Evolutionary conservation across 2,329 filamentous ascomycete genomes (phyloP).

Genomic region (Fragosphaeria purpurea): DNA sequence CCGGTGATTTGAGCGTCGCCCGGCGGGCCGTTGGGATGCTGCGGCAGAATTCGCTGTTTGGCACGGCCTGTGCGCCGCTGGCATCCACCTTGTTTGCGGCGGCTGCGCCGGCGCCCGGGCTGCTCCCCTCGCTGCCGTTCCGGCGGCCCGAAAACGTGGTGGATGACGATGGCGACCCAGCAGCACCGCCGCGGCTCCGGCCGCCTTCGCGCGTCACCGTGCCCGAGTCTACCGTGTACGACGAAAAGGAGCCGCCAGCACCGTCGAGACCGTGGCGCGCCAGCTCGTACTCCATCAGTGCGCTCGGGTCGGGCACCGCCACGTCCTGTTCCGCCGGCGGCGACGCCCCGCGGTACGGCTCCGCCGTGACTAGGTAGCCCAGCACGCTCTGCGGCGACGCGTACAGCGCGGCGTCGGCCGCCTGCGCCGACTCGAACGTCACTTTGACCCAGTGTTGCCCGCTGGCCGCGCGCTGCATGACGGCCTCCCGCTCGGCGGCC

Average conservation of each 20-base stretch:
- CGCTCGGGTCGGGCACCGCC: constrained; percentile 45
- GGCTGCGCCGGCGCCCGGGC: constrained; percentile 2
- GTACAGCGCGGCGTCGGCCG: constrained; percentile 59
- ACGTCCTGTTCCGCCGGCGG: constrained; percentile 54
- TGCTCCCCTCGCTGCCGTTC: not conserved
- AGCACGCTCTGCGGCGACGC: constrained; percentile 63
- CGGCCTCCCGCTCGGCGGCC: constrained; percentile 63
- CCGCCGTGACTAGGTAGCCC: constrained; percentile 60
- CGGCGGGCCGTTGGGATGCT: constrained; percentile 58
- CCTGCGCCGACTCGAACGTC: constrained; percentile 65
- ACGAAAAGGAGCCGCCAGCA: constrained; percentile 33
- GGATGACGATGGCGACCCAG: constrained; percentile 25
- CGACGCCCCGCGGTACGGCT: constrained; percentile 52
- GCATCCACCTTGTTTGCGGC: not conserved
- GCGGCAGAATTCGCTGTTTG: constrained; percentile 40
- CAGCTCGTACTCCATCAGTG: constrained; percentile 10
- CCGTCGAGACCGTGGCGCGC: constrained; percentile 17
- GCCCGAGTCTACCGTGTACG: constrained; percentile 47
- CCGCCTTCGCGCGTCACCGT: constrained; percentile 34
- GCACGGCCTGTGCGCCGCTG: not conserved
- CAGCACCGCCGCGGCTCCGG: not conserved
- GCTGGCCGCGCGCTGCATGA: constrained; percentile 64
- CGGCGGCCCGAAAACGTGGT: constrained; percentile 30
- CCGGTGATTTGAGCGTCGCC: constrained; percentile 54
- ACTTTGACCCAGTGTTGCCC: constrained; percentile 90